phyloP scores from a whole-genome alignment of 805 yeast genomes.

The Starmerella tilneyi region DNA sequence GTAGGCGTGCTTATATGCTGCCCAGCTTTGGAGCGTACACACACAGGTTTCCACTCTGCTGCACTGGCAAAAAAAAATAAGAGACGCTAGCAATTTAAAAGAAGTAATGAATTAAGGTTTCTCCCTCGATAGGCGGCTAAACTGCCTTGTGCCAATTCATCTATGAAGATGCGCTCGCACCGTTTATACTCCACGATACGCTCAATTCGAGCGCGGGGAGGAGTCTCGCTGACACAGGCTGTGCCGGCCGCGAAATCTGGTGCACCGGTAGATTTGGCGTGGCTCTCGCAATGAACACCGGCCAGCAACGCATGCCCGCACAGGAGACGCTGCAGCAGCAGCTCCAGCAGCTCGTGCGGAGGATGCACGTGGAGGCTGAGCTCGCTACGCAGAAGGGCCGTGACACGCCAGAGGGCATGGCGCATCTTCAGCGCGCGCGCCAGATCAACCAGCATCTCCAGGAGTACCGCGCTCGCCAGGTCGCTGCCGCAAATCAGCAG shows the following conservation, averaged over 20 bases:
- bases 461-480: slow-evolving; percentile 18
- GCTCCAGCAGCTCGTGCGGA: slow-evolving; percentile 26
- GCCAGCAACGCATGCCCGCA: slow-evolving; percentile 10
- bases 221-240: neutral
- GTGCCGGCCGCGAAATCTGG: neutral
- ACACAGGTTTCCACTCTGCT: no score
- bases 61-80: no score
- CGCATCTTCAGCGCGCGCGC: slow-evolving; percentile 29
- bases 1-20: neutral
- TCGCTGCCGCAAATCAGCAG: slow-evolving; percentile 20
- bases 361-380: slow-evolving; percentile 28
- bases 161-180: no score
- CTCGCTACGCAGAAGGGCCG: slow-evolving; percentile 25
- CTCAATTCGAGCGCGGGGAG: neutral
- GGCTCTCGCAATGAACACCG: neutral
- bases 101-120: no score
- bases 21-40: neutral
- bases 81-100: no score
- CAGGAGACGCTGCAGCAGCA: slow-evolving; percentile 3
- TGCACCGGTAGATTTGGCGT: neutral
- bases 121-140: no score
- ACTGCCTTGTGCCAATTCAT: no score
- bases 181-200: no score
- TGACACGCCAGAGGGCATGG: slow-evolving; percentile 29
- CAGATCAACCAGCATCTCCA: slow-evolving; percentile 23